Percentiles rank a stretch among this genome's conserved stretches.
Evolutionary conservation across 2,329 filamentous ascomycete species (phyloP).

Genomic region (Cercospora zeae-maydis): DNA sequence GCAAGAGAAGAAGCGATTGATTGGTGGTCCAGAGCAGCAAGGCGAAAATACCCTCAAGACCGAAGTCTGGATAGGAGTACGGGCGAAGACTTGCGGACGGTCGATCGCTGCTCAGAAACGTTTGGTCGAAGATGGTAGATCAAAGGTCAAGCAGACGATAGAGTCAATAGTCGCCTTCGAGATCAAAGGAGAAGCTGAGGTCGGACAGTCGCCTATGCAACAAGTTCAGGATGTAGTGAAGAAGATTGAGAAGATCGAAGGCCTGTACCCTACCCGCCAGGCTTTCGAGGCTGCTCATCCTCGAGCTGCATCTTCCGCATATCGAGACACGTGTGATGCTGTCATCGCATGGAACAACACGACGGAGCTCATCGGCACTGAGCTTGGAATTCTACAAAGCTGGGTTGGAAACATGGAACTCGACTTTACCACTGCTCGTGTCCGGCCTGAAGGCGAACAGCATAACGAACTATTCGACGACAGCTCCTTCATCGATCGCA

Average conservation of each 20-base stretch:
- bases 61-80: constrained; percentile 84
- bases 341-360: constrained; percentile 97
- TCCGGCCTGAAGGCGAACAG: constrained; percentile 57
- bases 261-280: constrained; percentile 75
- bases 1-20: constrained; percentile 94
- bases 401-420: constrained; percentile 97
- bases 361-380: constrained; percentile 90
- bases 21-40: constrained; percentile 73
- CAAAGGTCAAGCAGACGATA: constrained; percentile 67
- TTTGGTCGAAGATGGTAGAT: constrained; percentile 79
- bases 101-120: constrained; percentile 80
- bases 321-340: constrained; percentile 78
- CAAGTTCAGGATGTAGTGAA: constrained; percentile 86
- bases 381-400: constrained; percentile 83
- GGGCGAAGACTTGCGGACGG: constrained; percentile 78
- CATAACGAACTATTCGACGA: constrained; percentile 79
- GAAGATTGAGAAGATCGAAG: constrained; percentile 86
- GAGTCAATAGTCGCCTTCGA: constrained; percentile 90
- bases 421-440: constrained; percentile 76
- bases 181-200: constrained; percentile 89
- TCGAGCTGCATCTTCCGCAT: constrained; percentile 70
- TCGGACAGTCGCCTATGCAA: constrained; percentile 78
- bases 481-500: constrained; percentile 85
- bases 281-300: constrained; percentile 73
- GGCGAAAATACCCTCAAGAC: constrained; percentile 63